A percentile compares a stretch with the other conserved stretches of the same genome.
Evolutionary conservation across 441 rosid species (phyloP).

Genomic region (Populus hybrid): DNA sequence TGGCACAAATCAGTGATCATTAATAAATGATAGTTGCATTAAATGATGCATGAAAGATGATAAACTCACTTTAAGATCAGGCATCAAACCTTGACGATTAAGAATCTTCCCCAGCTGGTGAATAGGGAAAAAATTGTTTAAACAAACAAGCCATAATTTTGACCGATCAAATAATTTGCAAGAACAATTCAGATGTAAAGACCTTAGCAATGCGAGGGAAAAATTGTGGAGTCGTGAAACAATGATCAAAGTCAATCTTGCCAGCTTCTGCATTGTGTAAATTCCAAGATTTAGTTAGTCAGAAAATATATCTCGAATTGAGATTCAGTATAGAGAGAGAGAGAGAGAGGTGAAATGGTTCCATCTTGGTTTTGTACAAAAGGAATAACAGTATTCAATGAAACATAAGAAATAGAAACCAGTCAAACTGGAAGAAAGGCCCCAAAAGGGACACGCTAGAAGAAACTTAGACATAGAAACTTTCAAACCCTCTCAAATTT

Average conservation of each 20-base stretch:
- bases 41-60: slow-evolving; percentile 7
- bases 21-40: background rate
- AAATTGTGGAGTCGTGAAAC: slow-evolving; percentile 73
- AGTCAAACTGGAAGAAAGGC: background rate
- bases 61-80: slow-evolving; percentile 76
- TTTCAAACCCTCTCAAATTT: background rate
- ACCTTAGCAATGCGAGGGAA: slow-evolving; percentile 87
- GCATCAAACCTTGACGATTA: slow-evolving; percentile 86
- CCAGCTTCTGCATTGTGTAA: slow-evolving; percentile 54
- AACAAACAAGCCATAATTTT: slow-evolving; percentile 4
- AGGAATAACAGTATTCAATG: background rate
- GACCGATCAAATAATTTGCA: slow-evolving; percentile 7
- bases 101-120: slow-evolving; percentile 83
- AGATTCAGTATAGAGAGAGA: background rate
- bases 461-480: background rate
- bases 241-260: slow-evolving; percentile 78
- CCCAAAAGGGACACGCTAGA: background rate
- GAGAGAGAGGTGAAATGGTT: background rate
- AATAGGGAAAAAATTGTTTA: slow-evolving; percentile 1
- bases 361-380: background rate
- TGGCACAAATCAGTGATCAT: background rate
- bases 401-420: background rate
- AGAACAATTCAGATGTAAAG: slow-evolving; percentile 14
- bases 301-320: background rate
- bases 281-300: background rate